Conservation (phyloP, 805 yeast genomes). For the Candida boleticola region DNA sequence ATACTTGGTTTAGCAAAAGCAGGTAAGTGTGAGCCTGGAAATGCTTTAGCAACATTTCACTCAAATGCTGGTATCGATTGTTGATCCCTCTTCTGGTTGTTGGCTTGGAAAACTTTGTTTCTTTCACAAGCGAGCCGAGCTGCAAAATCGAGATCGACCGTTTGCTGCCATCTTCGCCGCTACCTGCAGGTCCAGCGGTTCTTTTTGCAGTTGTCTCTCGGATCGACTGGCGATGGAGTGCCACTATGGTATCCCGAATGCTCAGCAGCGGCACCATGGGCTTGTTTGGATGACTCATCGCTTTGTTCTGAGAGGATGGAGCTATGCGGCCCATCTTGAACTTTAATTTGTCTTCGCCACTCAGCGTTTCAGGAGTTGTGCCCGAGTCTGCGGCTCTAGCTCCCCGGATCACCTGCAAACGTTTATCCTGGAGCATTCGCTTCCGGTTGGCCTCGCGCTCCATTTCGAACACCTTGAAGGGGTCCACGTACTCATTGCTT, state of each 20-base stretch:
- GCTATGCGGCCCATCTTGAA: neutral
- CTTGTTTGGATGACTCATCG: neutral
- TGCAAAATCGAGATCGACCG: slow-evolving; percentile 1
- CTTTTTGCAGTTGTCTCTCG: neutral
- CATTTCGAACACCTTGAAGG: slow-evolving; percentile 8
- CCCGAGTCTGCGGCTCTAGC: slow-evolving; percentile 1
- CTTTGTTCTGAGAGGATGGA: no score
- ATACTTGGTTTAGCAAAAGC: neutral
- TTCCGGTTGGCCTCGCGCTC: slow-evolving; percentile 8
- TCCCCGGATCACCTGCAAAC: slow-evolving; percentile 6
- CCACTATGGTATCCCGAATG: neutral
- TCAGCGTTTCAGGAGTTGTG: slow-evolving; percentile 1
- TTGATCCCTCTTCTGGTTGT: neutral
- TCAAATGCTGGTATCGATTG: slow-evolving; percentile 1
- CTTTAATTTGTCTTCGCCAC: neutral
- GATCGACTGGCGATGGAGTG: neutral
- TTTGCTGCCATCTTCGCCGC: neutral
- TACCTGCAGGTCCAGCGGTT: neutral
- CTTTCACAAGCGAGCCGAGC: slow-evolving; percentile 3
- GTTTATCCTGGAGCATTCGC: slow-evolving; percentile 8
- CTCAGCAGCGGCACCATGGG: neutral
- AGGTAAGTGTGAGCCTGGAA: no score
- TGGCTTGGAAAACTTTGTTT: neutral
- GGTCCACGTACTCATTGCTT: slow-evolving; percentile 5
- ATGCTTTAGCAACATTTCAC: neutral